phyloP scores from a whole-genome alignment of 2,329 filamentous ascomycete species.

The Corynespora cassiicola region DNA sequence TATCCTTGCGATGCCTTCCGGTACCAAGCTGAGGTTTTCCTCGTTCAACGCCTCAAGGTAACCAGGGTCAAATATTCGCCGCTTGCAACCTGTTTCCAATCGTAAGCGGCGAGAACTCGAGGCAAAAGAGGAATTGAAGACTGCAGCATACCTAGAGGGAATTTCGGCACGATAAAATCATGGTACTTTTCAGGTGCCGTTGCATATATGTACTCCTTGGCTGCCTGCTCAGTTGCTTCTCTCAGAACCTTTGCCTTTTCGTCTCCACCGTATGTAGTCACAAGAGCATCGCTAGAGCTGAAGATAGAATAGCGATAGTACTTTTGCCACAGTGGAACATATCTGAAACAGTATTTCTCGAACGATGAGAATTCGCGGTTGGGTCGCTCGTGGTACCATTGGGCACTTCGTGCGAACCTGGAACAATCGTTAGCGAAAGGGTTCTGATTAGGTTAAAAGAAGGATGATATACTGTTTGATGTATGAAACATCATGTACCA shows the following conservation, averaged over 20 bases:
- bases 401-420: conserved; percentile 27
- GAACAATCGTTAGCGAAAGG: too few relatives aligned
- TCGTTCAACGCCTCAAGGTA: conserved; percentile 30
- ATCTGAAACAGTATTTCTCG: conserved; percentile 36
- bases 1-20: conserved; percentile 27
- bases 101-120: background rate
- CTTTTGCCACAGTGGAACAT: conserved; percentile 42
- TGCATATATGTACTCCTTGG: conserved; percentile 25
- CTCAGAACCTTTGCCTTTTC: conserved; percentile 7
- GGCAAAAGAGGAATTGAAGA: background rate
- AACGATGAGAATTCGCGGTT: conserved; percentile 33
- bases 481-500: conserved; percentile 44
- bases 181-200: conserved; percentile 33
- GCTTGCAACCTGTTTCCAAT: conserved; percentile 18
- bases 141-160: conserved; percentile 28
- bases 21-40: conserved; percentile 22
- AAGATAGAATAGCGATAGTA: conserved; percentile 15
- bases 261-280: conserved; percentile 16
- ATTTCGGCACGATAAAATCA: conserved; percentile 25
- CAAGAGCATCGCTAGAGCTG: conserved; percentile 15
- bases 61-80: conserved; percentile 23
- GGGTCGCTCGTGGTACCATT: conserved; percentile 45
- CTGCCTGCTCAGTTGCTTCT: conserved; percentile 12
- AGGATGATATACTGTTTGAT: conserved; percentile 51
- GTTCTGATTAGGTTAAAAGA: conserved; percentile 44